Evolutionary conservation across 768 basidiomycete genomes (phyloP).

Genomic region (Auricularia cornea): DNA sequence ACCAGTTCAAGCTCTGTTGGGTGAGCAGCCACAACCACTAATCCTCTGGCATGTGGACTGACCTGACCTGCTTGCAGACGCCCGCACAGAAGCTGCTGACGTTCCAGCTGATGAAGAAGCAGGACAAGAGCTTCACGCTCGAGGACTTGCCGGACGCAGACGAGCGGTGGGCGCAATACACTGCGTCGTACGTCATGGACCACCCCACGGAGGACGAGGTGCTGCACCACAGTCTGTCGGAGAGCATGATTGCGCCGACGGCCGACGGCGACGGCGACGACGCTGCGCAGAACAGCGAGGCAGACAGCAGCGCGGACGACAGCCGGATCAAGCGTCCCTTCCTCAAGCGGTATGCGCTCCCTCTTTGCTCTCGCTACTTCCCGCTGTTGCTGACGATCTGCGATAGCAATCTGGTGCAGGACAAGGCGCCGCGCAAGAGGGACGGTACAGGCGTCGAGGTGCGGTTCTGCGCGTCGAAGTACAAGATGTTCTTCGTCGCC

Average conservation of each 20-base stretch:
- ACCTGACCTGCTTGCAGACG: slow-evolving; percentile 32
- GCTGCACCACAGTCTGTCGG: not conserved
- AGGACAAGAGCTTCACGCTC: slow-evolving; percentile 44
- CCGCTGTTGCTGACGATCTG: slow-evolving; percentile 18
- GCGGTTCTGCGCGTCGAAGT: slow-evolving; percentile 76
- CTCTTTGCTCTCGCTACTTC: not conserved
- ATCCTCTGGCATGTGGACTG: not conserved
- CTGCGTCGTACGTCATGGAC: slow-evolving; percentile 2
- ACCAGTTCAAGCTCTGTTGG: slow-evolving; percentile 76
- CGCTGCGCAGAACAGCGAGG: not conserved
- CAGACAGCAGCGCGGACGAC: slow-evolving; percentile 22
- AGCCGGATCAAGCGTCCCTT: slow-evolving; percentile 59
- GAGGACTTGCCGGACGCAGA: not conserved
- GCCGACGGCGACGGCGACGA: not conserved
- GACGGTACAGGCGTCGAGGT: slow-evolving; percentile 59
- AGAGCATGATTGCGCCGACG: not conserved
- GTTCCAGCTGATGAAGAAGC: slow-evolving; percentile 70
- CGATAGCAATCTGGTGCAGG: slow-evolving; percentile 16
- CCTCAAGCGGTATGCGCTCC: slow-evolving; percentile 46
- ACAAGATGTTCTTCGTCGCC: slow-evolving; percentile 72
- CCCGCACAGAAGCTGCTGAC: slow-evolving; percentile 60
- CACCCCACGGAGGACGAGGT: not conserved
- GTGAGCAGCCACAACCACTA: slow-evolving; percentile 30
- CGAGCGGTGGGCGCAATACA: slow-evolving; percentile 1
- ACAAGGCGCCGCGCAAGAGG: slow-evolving; percentile 22